Conservation (phyloP, 345 rosid genomes). For the Dimocarpus longan region DNA sequence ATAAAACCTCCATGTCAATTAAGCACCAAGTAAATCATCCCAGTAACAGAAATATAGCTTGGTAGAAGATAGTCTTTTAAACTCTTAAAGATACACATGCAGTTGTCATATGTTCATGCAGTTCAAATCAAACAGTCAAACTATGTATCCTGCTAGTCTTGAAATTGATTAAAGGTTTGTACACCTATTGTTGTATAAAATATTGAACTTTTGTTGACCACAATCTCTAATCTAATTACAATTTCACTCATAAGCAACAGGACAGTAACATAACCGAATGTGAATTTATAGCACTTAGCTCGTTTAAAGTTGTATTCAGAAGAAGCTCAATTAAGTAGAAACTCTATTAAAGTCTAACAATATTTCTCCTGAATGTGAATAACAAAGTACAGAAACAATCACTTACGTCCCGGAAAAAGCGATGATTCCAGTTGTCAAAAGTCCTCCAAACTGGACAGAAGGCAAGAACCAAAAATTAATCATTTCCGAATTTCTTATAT, state of each 20-base stretch:
- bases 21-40: background rate
- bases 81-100: background rate
- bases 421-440: constrained; percentile 80
- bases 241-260: background rate
- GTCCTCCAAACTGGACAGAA: constrained; percentile 82
- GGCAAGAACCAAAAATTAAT: background rate
- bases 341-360: background rate
- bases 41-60: background rate
- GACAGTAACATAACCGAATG: background rate
- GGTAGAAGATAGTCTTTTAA: background rate
- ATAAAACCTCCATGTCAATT: background rate
- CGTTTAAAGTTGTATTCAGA: background rate
- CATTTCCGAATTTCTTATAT: background rate
- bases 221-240: background rate
- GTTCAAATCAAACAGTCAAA: background rate
- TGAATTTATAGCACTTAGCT: constrained; percentile 3
- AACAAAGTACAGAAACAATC: constrained; percentile 18
- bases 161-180: background rate
- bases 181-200: background rate
- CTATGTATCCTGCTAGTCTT: background rate
- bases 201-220: background rate
- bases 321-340: constrained; percentile 7
- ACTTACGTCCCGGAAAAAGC: constrained; percentile 94
- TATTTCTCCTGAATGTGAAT: background rate
- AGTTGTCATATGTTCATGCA: background rate